Base-by-base conservation (phyloP, 2,329 filamentous ascomycete species). In the Fusarium robinianum region DNA sequence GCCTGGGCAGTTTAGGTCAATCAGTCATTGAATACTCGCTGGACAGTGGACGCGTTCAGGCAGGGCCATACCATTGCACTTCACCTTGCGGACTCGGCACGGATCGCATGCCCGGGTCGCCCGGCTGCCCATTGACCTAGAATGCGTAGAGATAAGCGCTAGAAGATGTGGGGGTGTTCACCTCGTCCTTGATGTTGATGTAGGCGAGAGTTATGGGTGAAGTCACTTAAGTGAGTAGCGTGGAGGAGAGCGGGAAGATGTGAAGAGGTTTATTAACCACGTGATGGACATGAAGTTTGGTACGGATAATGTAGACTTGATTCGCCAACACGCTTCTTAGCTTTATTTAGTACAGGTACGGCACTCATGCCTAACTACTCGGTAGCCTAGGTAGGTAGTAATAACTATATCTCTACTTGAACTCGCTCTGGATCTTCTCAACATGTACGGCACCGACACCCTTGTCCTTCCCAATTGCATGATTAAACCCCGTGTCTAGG, bases 51-150 rank as follows among this genome's bases (percentile, higher is more conserved):
- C n/a, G n/a, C n/a, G n/a, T n/a, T n/a, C n/a, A n/a, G n/a, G n/a
- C n/a, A n/a, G n/a, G n/a, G n/a, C 51, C 14, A 47, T 44, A 42
- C 63, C 64, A 32, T 63, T 69, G 53, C 68, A 70, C 38, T 62
- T 64, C 23, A 70, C 68, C 49, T 70, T 70, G 36, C 68, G 64
- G 37, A 70, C 53, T 24, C 68, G 65, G 48, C 68, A 70, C 32
- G 66, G 65, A 45, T 70, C 66, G 52, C 68, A 70, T 41, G 68
- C 68, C 30, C 60, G 61, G 26, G 60, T 49, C 24, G 51, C 31
- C 27, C 57, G 49, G 18, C 15, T 22, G 23, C 10, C 37, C 51
- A 54, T 54, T 23, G 16, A 24, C 23, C 23, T 24, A 24, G 23
- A n/a, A 24, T 24, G 23, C 7, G 23, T n/a, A 24, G 23, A 24